These are phyloP conservation scores for Xylaria intraflava DNA, from an alignment of 495 filamentous ascomycete genomes.

Conservation along the genomic window DNA sequence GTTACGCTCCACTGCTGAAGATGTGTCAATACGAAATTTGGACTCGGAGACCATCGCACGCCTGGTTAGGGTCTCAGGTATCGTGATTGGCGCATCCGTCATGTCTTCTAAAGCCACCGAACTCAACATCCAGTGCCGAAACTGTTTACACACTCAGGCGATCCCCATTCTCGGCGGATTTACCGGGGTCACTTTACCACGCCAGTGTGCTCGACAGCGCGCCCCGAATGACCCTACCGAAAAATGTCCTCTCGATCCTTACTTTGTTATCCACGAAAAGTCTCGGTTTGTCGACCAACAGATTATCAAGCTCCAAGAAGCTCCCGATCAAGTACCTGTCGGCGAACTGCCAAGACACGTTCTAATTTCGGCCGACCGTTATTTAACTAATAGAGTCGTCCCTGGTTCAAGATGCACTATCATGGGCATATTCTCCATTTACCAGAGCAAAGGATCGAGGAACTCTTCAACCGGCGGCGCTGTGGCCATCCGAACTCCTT, in stretches of 20 bases:
- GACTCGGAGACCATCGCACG: conserved; percentile 89
- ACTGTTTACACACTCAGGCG: conserved; percentile 67
- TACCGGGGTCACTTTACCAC: conserved; percentile 73
- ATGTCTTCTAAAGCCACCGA: conserved; percentile 91
- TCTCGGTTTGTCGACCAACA: conserved; percentile 97
- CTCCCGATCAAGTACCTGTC: conserved; percentile 95
- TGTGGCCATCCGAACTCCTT: conserved; percentile 92
- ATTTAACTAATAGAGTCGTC: conserved; percentile 92
- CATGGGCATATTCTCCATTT: conserved; percentile 98
- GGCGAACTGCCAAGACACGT: conserved; percentile 95
- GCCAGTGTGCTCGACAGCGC: conserved; percentile 61
- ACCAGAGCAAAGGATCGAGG: conserved; percentile 82
- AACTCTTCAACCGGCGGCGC: conserved; percentile 63
- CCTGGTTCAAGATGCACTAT: conserved; percentile 91
- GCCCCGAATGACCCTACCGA: conserved; percentile 51
- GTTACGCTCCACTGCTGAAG: conserved; percentile 82
- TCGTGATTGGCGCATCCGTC: conserved; percentile 95
- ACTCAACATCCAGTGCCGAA: conserved; percentile 82
- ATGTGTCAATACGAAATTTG: conserved; percentile 89
- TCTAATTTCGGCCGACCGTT: conserved; percentile 88
- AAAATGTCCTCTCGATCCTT: conserved; percentile 88
- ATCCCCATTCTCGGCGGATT: conserved; percentile 77
- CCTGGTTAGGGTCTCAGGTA: conserved; percentile 92
- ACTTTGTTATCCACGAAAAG: conserved; percentile 90
- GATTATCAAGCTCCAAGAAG: conserved; percentile 96